Percentiles rank a stretch among this genome's conserved stretches.
These are phyloP conservation scores for Suillus subluteus DNA, from an alignment of 768 basidiomycete genomes.

Conservation along the genomic window DNA sequence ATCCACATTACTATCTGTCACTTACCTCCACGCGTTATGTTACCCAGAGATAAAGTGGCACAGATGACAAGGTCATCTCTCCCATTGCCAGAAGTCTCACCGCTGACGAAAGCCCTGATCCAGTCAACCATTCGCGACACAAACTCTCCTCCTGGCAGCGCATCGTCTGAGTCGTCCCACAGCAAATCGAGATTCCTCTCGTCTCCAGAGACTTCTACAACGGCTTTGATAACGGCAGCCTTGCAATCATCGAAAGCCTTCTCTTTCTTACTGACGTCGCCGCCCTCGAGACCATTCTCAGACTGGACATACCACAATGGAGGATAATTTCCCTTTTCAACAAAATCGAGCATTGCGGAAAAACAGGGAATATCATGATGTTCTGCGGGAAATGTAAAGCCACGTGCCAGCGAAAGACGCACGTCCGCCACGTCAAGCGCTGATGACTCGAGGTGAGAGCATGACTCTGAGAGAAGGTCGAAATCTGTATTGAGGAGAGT, in stretches of 20 bases:
- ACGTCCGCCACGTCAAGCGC: conserved; percentile 79
- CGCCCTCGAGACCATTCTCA: conserved; percentile 35
- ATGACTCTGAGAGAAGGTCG: conserved; percentile 73
- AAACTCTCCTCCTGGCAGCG: conserved; percentile 68
- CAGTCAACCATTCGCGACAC: conserved; percentile 75
- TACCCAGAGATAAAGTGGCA: conserved; percentile 81
- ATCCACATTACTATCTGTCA: conserved; percentile 1
- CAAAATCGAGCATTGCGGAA: conserved; percentile 67
- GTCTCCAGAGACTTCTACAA: conserved; percentile 86
- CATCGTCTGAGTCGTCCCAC: conserved; percentile 67
- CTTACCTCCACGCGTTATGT: conserved; percentile 76
- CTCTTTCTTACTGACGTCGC: conserved; percentile 62
- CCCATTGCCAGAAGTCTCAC: conserved; percentile 33
- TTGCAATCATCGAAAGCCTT: conserved; percentile 83
- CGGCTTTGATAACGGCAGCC: conserved; percentile 80
- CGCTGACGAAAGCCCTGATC: conserved; percentile 62
- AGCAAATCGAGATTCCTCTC: conserved; percentile 76
- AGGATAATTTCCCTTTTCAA: conserved; percentile 73
- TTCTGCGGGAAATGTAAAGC: conserved; percentile 59
- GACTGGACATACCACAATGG: conserved; percentile 58
- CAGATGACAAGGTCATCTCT: conserved; percentile 84
- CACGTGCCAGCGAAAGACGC: conserved; percentile 70
- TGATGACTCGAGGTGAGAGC: conserved; percentile 76
- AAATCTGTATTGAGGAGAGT: conserved; percentile 66
- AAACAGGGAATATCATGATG: conserved; percentile 62